phyloP scores from a whole-genome alignment of 202 grass and related monocot genomes.

The Carex arenaria region DNA sequence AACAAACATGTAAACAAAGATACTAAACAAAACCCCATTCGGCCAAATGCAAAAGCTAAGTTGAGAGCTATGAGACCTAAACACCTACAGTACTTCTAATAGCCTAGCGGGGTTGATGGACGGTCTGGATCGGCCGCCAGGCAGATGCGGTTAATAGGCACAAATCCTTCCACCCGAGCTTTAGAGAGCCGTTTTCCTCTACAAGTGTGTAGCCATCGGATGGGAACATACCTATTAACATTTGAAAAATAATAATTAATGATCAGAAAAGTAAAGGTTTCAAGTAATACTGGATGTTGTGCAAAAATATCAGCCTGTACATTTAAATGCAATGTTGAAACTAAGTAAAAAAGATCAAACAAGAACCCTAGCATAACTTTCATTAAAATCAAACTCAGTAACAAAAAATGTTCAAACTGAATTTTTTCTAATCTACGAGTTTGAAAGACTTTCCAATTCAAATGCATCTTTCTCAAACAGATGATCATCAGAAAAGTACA shows the following conservation, averaged over 20 bases:
- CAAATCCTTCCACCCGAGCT: constrained; percentile 95
- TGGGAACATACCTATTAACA: constrained; percentile 60
- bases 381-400: not conserved
- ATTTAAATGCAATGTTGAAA: not conserved
- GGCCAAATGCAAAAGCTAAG: constrained; percentile 7
- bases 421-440: not conserved
- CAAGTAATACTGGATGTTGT: not conserved
- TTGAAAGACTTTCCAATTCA: not conserved
- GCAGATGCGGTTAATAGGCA: constrained; percentile 85
- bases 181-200: constrained; percentile 85
- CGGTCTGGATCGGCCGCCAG: constrained; percentile 64
- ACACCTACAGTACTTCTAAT: not conserved
- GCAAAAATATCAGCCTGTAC: not conserved
- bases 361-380: not conserved
- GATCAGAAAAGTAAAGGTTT: not conserved
- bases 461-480: not conserved
- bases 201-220: constrained; percentile 85
- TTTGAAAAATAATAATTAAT: not conserved
- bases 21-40: constrained; percentile 14
- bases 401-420: not conserved
- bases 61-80: constrained; percentile 19
- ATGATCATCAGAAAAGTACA: not conserved
- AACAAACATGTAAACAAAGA: constrained; percentile 15
- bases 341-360: no score
- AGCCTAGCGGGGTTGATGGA: constrained; percentile 14